These are phyloP conservation scores for Thalassiosira sp. DNA, from an alignment of 352 stramenopile species.

Conservation along the genomic window DNA sequence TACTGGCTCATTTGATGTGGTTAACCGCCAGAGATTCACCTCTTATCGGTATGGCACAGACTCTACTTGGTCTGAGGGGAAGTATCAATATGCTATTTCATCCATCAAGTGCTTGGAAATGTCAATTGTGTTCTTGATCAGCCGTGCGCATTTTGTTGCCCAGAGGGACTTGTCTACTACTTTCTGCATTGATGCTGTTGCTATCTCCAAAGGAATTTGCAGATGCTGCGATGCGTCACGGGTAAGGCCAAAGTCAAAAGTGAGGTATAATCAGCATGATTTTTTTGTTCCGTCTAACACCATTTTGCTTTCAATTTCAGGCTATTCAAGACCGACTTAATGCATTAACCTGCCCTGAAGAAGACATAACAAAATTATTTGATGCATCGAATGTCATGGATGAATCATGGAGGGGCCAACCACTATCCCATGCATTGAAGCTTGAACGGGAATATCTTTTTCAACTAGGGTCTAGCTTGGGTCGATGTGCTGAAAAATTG, in stretches of 20 bases:
- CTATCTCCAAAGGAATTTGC: constrained; percentile 56
- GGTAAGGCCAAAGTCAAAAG: constrained; percentile 29
- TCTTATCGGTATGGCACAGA: constrained; percentile 24
- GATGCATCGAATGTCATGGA: constrained; percentile 24
- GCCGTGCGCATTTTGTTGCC: constrained; percentile 24
- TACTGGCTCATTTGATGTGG: constrained; percentile 41
- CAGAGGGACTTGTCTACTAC: constrained; percentile 17
- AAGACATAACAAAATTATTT: constrained; percentile 45
- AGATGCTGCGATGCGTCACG: constrained; percentile 55
- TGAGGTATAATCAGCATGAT: neutral
- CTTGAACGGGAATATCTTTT: constrained; percentile 58
- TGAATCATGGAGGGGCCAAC: constrained; percentile 5
- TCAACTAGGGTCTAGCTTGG: constrained; percentile 42
- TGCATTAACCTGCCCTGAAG: constrained; percentile 31
- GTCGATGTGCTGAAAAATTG: constrained; percentile 58
- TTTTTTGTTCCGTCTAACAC: neutral
- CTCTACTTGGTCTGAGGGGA: constrained; percentile 37
- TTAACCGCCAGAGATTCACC: constrained; percentile 22
- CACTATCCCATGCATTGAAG: constrained; percentile 22
- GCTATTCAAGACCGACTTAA: constrained; percentile 44
- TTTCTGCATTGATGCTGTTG: constrained; percentile 49
- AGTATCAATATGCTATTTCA: constrained; percentile 40
- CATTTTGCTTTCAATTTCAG: constrained; percentile 19
- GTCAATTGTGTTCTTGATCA: constrained; percentile 41
- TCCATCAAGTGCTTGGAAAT: constrained; percentile 42